A percentile compares a stretch with the other conserved stretches of the same genome.
Evolutionary conservation across 129 eudicot genomes (phyloP).

Genomic region (Artemisia argyi): DNA sequence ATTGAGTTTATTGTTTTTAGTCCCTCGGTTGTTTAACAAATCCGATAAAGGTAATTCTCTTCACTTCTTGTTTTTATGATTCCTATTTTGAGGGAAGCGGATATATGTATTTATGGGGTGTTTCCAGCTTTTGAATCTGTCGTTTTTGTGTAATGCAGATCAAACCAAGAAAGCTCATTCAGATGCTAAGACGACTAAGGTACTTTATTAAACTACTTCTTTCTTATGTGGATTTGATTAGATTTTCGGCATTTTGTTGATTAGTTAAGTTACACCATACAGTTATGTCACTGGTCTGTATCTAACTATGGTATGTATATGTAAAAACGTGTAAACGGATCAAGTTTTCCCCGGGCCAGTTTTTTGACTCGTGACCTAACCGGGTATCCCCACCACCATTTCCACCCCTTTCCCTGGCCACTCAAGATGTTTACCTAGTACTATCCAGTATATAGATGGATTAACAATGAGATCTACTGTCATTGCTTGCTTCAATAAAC

Average conservation of each 20-base stretch:
- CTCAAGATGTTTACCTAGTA: too few species aligned
- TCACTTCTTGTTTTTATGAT: too few species aligned
- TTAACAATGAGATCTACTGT: too few species aligned
- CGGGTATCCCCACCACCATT: not conserved
- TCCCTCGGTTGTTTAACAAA: conserved; percentile 45
- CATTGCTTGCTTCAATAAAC: too few species aligned
- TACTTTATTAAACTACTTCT: conserved; percentile 14
- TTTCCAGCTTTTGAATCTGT: too few species aligned
- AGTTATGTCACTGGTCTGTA: conserved; percentile 9
- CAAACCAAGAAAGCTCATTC: conserved; percentile 33
- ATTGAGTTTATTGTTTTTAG: conserved; percentile 39
- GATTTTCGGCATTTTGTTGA: not conserved
- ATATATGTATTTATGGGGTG: too few species aligned
- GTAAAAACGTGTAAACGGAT: not conserved
- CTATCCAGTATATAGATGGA: too few species aligned
- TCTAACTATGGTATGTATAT: not conserved
- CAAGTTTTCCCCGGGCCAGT: not conserved
- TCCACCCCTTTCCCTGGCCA: too few species aligned
- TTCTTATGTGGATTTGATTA: not conserved
- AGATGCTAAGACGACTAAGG: conserved; percentile 39
- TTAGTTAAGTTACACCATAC: too few species aligned
- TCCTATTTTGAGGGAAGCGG: not conserved
- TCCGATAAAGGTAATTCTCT: conserved; percentile 14
- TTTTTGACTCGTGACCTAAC: too few species aligned
- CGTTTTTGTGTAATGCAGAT: conserved; percentile 46